Conservation (phyloP, 345 rosid genomes). For the Lumnitzera littorea region DNA sequence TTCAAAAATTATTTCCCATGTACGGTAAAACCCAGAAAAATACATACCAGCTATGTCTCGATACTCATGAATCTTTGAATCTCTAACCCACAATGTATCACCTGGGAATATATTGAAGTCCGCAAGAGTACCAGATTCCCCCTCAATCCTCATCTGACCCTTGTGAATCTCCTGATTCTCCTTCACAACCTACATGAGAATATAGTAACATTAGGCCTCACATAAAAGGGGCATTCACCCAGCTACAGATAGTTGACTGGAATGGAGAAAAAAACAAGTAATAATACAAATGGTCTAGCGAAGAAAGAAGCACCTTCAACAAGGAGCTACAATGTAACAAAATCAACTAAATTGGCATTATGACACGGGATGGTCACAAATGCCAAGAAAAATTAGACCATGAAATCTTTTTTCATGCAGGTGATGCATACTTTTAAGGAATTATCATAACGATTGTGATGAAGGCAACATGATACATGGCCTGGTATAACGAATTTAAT, state of each 20-base stretch:
- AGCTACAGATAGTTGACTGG: background rate
- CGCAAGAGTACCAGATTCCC: conserved; percentile 91
- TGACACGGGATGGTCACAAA: no score
- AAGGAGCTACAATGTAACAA: no score
- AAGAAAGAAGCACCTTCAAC: no score
- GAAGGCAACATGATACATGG: no score
- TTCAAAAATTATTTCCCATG: background rate
- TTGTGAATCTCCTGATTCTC: conserved; percentile 92
- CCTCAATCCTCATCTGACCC: conserved; percentile 68
- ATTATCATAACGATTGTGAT: no score
- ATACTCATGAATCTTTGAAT: conserved; percentile 86
- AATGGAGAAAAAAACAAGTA: background rate
- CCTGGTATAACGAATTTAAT: no score
- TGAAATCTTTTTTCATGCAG: no score
- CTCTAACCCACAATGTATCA: conserved; percentile 95
- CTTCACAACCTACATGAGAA: conserved; percentile 66
- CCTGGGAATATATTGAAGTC: conserved; percentile 94
- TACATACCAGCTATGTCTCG: conserved; percentile 93
- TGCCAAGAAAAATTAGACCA: background rate
- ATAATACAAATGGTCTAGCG: no score
- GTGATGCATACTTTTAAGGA: no score
- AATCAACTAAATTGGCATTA: no score
- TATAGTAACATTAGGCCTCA: background rate
- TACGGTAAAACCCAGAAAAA: background rate
- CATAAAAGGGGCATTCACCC: background rate